Evolutionary conservation across 2,329 filamentous ascomycete species (phyloP).

Genomic region (Monilinia aucupariae): DNA sequence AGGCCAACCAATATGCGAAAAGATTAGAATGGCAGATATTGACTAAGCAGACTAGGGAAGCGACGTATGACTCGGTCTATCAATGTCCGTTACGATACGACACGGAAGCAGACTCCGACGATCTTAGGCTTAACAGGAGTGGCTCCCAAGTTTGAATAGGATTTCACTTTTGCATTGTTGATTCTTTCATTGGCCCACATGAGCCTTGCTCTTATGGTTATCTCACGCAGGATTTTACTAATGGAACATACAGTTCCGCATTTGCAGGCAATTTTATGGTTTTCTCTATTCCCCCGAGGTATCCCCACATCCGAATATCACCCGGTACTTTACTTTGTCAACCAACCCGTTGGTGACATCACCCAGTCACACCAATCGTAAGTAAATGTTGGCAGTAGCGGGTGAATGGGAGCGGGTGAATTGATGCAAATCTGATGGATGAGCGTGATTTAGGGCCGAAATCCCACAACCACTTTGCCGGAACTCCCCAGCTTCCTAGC

Average conservation of each 20-base stretch:
- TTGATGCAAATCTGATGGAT: not conserved
- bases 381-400: not conserved
- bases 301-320: not conserved
- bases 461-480: not conserved
- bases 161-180: not conserved
- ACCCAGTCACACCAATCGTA: too few species aligned
- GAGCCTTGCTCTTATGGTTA: not conserved
- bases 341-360: too few species aligned
- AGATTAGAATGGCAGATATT: too few species aligned
- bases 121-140: not conserved
- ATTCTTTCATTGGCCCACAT: not conserved
- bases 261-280: not conserved
- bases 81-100: not conserved
- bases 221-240: not conserved
- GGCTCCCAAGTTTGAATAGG: too few species aligned
- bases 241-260: conserved; percentile 1
- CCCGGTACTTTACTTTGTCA: not conserved
- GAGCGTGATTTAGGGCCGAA: not conserved
- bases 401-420: not conserved
- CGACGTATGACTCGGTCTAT: not conserved
- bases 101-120: not conserved
- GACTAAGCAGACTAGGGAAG: not conserved
- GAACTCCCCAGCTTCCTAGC: too few species aligned
- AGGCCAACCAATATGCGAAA: not conserved
- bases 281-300: not conserved